Evolutionary conservation across 208 protist species (phyloP), one percentile per base, ranked within the genome.

Genomic region (Trypanosoma caninum): DNA sequence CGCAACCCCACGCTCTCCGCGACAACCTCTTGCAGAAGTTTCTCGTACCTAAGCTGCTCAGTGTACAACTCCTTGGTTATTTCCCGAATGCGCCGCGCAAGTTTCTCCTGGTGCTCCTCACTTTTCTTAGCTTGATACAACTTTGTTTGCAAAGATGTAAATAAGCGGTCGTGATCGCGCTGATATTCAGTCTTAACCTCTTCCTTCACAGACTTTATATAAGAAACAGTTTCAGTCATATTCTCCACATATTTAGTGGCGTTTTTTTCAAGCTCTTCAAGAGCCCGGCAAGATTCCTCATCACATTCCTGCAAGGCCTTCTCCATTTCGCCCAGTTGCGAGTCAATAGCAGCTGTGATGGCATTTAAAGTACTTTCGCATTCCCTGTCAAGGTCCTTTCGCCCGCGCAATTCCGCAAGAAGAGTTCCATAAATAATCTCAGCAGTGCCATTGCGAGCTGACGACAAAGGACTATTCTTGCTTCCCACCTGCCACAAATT

Each of bases 1-100:
- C 59, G 52, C 11, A 89, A 67, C 2, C 63, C 48, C 5, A 88
- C 58, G 31, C 72, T 66, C 47, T 87, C 79, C 38, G 79, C 70
- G 45, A 90, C 48, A 35, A 80, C 56, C 57, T 78, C 81, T 66
- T 89, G 79, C 14, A 74, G 20, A 4, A 74, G 55, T 35, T 74
- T 67, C 59, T 82, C 73, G 68, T 94, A 90, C 55, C 71, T 72
- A 4, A 80, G 27, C 69, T 94, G 84, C 60, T 94, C 87, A 55
- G 56, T 38, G 52, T 85, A 81, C 48, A 76, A 72, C 47, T 77
- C 84, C 65, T 94, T 94, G 16, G 84, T 61, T 0, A 70, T 69
- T 68, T 94, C 87, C 0, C 87, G 78, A 27, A 91, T 76, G 22
- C 84, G 84, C 4, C 87, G 87, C 1, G 77, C 75, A 28, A 78